Conservation (phyloP, 371 early-diverging fungal species). For the Mucor mucedo region DNA sequence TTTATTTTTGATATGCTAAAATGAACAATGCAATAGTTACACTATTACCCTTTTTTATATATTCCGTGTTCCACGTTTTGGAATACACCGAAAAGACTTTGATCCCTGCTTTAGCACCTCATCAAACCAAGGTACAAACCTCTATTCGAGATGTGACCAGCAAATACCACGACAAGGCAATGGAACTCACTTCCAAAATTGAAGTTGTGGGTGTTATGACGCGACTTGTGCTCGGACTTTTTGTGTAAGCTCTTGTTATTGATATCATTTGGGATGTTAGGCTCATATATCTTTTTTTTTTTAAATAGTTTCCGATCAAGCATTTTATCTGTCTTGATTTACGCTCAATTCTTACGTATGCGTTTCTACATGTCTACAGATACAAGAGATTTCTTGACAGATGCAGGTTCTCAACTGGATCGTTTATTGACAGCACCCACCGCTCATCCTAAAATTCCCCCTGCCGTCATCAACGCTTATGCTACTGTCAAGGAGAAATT, state of each 20-base stretch:
- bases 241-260: slow-evolving; percentile 45
- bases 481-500: slow-evolving; percentile 14
- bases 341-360: slow-evolving; percentile 79
- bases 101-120: slow-evolving; percentile 47
- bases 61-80: slow-evolving; percentile 79
- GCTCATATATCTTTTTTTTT: not conserved
- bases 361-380: slow-evolving; percentile 56
- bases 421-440: slow-evolving; percentile 25
- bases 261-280: too few species aligned
- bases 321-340: slow-evolving; percentile 71
- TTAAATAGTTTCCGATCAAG: slow-evolving; percentile 60
- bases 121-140: slow-evolving; percentile 42
- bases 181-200: slow-evolving; percentile 66
- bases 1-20: not conserved
- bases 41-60: slow-evolving; percentile 76
- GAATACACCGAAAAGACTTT: slow-evolving; percentile 68
- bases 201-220: slow-evolving; percentile 80
- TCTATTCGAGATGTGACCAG: slow-evolving; percentile 53
- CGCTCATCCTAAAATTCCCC: slow-evolving; percentile 34
- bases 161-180: slow-evolving; percentile 63
- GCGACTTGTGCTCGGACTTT: slow-evolving; percentile 63
- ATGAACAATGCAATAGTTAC: slow-evolving; percentile 50
- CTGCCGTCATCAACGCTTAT: slow-evolving; percentile 27
- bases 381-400: slow-evolving; percentile 17
- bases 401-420: slow-evolving; percentile 8